phyloP scores from a whole-genome alignment of 371 early-diverging fungal genomes.

The Zychaea mexicana region DNA sequence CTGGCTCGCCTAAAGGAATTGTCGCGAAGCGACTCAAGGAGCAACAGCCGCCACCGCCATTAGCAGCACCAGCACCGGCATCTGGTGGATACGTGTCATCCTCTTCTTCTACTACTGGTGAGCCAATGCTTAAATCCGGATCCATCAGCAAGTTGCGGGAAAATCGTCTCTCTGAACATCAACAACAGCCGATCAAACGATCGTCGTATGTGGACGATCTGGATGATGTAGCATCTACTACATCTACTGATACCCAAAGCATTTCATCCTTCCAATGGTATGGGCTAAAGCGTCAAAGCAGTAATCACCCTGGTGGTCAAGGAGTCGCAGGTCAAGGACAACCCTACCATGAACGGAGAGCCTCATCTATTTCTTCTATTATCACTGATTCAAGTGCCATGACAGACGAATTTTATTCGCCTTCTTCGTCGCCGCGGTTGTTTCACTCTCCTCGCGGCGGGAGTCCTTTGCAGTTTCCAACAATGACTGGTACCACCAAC shows the following conservation, averaged over 20 bases:
- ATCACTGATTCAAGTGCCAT: conserved; percentile 23
- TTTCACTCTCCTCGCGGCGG: conserved; percentile 19
- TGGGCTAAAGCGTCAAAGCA: conserved; percentile 9
- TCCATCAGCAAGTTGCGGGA: conserved; percentile 27
- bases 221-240: conserved; percentile 17
- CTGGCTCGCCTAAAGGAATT: conserved; percentile 14
- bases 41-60: not conserved
- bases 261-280: conserved; percentile 20
- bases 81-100: not conserved
- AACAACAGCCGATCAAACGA: conserved; percentile 2
- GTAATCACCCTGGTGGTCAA: conserved; percentile 9
- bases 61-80: not conserved
- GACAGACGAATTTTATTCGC: conserved; percentile 23
- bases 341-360: conserved; percentile 17
- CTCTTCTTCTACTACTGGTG: no score
- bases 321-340: not conserved
- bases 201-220: conserved; percentile 17
- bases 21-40: conserved; percentile 3
- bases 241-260: conserved; percentile 20
- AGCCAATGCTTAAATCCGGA: conserved; percentile 25
- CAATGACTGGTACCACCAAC: not conserved
- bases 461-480: conserved; percentile 22
- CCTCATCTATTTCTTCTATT: conserved; percentile 25
- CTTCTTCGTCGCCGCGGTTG: conserved; percentile 21
- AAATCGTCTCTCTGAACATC: not conserved